Evolutionary conservation across 1,284 basidiomycete genomes (phyloP).

Genomic region (Hemileia vastatrix): DNA sequence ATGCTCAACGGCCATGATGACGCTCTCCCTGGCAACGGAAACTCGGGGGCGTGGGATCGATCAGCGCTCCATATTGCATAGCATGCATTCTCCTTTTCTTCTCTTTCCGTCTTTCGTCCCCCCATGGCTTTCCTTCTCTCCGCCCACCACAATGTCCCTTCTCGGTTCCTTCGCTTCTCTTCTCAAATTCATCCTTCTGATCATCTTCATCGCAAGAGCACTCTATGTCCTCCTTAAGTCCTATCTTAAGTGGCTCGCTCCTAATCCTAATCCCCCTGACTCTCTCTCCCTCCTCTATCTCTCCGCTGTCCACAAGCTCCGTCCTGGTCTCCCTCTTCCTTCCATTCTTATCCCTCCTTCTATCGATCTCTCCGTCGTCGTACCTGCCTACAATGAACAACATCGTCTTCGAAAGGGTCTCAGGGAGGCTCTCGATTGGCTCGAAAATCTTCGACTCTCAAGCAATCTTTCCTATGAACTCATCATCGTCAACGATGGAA

Average conservation of each 20-base stretch:
- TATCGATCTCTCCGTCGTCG: constrained; percentile 59
- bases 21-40: too few relatives aligned
- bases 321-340: constrained; percentile 32
- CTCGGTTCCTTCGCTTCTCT: too few relatives aligned
- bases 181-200: too few relatives aligned
- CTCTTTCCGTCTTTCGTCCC: too few relatives aligned
- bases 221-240: too few relatives aligned
- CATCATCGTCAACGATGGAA: constrained; percentile 81
- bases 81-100: too few relatives aligned
- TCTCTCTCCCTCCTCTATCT: constrained; percentile 38
- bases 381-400: constrained; percentile 85
- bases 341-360: constrained; percentile 48
- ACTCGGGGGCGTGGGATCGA: too few relatives aligned
- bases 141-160: too few relatives aligned
- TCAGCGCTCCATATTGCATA: too few relatives aligned
- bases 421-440: constrained; percentile 53
- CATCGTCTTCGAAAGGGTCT: constrained; percentile 72
- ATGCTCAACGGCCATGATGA: too few relatives aligned
- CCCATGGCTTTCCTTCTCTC: too few relatives aligned
- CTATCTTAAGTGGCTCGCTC: background rate
- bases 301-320: constrained; percentile 51
- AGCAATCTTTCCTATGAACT: constrained; percentile 54
- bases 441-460: constrained; percentile 35
- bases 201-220: too few relatives aligned
- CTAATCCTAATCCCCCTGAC: background rate